Conservation (phyloP, 2,329 filamentous ascomycete genomes). For the Phoma sp. region DNA sequence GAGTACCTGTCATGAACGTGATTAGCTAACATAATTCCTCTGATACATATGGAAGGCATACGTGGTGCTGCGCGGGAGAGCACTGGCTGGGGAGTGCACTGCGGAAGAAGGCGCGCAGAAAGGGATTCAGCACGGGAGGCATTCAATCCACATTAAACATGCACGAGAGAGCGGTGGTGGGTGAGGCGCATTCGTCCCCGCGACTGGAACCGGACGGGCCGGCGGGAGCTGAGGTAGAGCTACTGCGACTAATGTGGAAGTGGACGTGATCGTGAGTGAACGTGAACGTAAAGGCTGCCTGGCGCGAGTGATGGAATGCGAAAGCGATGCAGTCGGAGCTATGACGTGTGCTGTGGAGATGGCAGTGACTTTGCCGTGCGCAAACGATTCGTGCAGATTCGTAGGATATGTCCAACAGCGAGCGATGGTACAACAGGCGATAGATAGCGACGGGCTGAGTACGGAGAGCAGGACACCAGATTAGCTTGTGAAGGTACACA, state of each 20-base stretch:
- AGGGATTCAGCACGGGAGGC: constrained; percentile 95
- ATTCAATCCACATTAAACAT: constrained; percentile 67
- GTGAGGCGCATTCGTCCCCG: constrained; percentile 39
- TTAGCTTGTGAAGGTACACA: constrained; percentile 36
- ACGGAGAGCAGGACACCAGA: constrained; percentile 1
- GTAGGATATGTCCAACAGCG: neutral
- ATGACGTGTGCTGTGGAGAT: constrained; percentile 4
- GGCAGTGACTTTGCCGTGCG: neutral
- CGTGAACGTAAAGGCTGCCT: constrained; percentile 31
- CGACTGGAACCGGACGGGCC: constrained; percentile 27
- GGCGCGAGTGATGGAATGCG: constrained; percentile 24
- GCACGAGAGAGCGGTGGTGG: constrained; percentile 22
- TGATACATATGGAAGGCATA: constrained; percentile 45
- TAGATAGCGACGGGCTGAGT: constrained; percentile 5
- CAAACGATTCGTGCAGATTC: neutral
- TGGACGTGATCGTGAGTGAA: too few species aligned
- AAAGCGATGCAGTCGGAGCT: constrained; percentile 13
- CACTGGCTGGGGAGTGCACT: constrained; percentile 92
- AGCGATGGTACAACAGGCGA: constrained; percentile 11
- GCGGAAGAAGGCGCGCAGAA: constrained; percentile 97
- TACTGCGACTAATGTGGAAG: constrained; percentile 1
- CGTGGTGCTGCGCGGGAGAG: constrained; percentile 86
- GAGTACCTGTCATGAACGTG: constrained; percentile 63
- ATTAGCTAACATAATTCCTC: constrained; percentile 4
- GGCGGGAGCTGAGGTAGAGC: constrained; percentile 16